A percentile compares a stretch with the other conserved stretches of the same genome.
phyloP scores from a whole-genome alignment of 2,329 filamentous ascomycete species.

The Aspergillus transmontanensis region DNA sequence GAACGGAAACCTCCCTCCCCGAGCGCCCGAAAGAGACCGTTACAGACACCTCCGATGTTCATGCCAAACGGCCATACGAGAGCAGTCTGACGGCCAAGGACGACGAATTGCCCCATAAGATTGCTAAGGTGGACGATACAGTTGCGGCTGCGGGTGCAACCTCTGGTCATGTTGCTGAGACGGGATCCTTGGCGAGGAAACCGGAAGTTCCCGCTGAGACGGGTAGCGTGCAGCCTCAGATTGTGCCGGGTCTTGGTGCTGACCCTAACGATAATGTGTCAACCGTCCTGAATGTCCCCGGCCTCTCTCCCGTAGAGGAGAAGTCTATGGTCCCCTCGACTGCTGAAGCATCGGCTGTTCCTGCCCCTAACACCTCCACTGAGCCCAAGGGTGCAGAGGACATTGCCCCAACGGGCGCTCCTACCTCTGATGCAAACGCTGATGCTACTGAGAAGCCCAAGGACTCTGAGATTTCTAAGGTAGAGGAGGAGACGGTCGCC shows the following conservation, averaged over 20 bases:
- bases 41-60: slow-evolving; percentile 23
- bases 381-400: slow-evolving; percentile 9
- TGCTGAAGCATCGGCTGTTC: background rate
- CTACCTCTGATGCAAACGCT: slow-evolving; percentile 18
- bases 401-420: slow-evolving; percentile 11
- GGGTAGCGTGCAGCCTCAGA: slow-evolving; percentile 19
- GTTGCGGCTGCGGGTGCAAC: slow-evolving; percentile 8
- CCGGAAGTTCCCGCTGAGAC: slow-evolving; percentile 7
- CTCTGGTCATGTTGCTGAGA: slow-evolving; percentile 4
- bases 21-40: slow-evolving; percentile 22
- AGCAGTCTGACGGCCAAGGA: slow-evolving; percentile 33
- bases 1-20: slow-evolving; percentile 18
- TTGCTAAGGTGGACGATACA: slow-evolving; percentile 34
- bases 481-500: slow-evolving; percentile 7
- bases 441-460: slow-evolving; percentile 10
- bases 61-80: slow-evolving; percentile 41
- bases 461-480: slow-evolving; percentile 14
- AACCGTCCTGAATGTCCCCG: slow-evolving; percentile 17
- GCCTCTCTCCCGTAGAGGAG: slow-evolving; percentile 13
- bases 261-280: slow-evolving; percentile 17
- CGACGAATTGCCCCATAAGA: slow-evolving; percentile 39
- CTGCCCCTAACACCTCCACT: background rate
- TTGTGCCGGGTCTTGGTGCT: slow-evolving; percentile 25
- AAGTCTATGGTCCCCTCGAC: slow-evolving; percentile 9
- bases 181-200: slow-evolving; percentile 7